A percentile compares a stretch with the other conserved stretches of the same genome.
phyloP scores from a whole-genome alignment of 495 filamentous ascomycete genomes.

The Tuber borchii region DNA sequence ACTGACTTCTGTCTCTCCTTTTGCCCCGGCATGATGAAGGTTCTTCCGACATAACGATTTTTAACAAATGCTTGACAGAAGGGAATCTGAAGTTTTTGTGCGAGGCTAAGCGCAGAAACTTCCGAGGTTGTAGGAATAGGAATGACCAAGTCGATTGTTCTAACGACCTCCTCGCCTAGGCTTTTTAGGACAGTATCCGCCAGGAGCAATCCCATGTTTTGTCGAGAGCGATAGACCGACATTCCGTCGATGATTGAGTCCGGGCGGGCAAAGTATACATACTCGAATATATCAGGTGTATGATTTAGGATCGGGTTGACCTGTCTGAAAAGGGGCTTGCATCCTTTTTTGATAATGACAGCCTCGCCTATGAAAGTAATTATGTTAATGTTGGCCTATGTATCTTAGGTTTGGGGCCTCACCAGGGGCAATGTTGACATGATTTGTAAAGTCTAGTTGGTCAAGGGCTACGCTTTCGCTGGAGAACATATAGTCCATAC shows the following conservation, averaged over 20 bases:
- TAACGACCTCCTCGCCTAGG: slow-evolving; percentile 66
- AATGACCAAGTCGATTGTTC: slow-evolving; percentile 85
- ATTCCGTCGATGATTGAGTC: slow-evolving; percentile 92
- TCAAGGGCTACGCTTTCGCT: slow-evolving; percentile 91
- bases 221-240: slow-evolving; percentile 76
- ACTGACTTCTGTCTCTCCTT: slow-evolving; percentile 73
- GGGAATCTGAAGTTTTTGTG: slow-evolving; percentile 68
- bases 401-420: neutral
- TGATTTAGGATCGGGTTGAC: slow-evolving; percentile 66
- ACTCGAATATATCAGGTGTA: slow-evolving; percentile 93
- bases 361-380: slow-evolving; percentile 55
- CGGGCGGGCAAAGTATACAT: slow-evolving; percentile 76
- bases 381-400: neutral
- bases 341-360: slow-evolving; percentile 84
- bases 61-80: slow-evolving; percentile 85
- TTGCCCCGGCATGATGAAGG: slow-evolving; percentile 92
- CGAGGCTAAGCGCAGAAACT: slow-evolving; percentile 73
- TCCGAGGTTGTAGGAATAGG: slow-evolving; percentile 84
- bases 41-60: slow-evolving; percentile 93
- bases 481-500: slow-evolving; percentile 91
- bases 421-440: slow-evolving; percentile 75
- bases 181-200: slow-evolving; percentile 68
- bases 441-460: slow-evolving; percentile 76
- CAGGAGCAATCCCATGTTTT: slow-evolving; percentile 86
- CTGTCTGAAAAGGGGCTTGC: slow-evolving; percentile 67